Base-by-base conservation (phyloP, 2,329 filamentous ascomycete species). In the Trichoderma endophyticum region DNA sequence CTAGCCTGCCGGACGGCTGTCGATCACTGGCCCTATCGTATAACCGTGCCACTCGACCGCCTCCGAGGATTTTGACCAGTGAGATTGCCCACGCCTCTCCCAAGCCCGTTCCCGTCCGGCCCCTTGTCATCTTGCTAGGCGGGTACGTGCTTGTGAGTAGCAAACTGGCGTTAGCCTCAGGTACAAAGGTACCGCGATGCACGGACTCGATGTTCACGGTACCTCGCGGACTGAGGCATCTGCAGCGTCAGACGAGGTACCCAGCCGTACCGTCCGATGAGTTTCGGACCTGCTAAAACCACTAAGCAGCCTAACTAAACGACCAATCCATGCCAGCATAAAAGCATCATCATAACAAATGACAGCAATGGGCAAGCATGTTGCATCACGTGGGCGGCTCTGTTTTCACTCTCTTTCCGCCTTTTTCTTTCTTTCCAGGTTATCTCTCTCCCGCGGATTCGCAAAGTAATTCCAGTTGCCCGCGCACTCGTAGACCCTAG, bases 11-110 rank as follows among this genome's bases (percentile, higher is more conserved):
- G 43, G 59, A 63, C 48, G 68, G 59, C 68, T 63, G 68, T 70
- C 60, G 68, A 70, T 70, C 68, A 64, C 68, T 70, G 68, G 68
- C 57, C 68, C 68, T 70, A 64, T 70, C 68, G 68, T 64, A 70
- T 39, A 70, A 43, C 48, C 34, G 26, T 56, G 59, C 59, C 59
- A 39, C 59, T 64, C 39, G 34, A 54, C 43, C 28, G 43, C 57
- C 21, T 30, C 30, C 32, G 32, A 70, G 34, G 8, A 56, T 69
- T 57, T 56, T 39, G 34, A 7, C 59, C 43, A 70, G 68, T 63
- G 43, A 63, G 43, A 63, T 34, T 36, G 14, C 36, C 28, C 66
- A 69, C 57, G 43, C 66, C 66, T 36, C 26, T 36, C 30, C 43
- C 48, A 67, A 56, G 51, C 30, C 32, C 48, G 51, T 34, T 61